Evolutionary conservation across 2,329 filamentous ascomycete genomes (phyloP).

Genomic region (Stachybotrys chartarum): DNA sequence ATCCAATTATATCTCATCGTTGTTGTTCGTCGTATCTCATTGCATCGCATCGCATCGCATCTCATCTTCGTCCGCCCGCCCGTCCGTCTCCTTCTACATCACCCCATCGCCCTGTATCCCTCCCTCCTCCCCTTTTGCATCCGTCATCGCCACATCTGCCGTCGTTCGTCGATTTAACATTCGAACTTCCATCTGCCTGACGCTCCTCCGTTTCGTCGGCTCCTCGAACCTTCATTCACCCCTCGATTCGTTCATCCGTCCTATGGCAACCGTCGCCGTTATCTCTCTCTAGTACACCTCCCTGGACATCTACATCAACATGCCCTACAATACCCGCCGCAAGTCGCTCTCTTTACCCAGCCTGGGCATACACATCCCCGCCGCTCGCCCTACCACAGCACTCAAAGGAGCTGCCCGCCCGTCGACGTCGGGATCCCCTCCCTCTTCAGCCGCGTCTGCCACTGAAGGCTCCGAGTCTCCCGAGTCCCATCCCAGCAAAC

Average conservation of each 20-base stretch:
- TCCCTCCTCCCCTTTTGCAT: constrained; percentile 5
- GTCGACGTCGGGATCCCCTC: constrained; percentile 15
- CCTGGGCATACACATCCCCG: constrained; percentile 81
- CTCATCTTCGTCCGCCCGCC: too few relatives aligned
- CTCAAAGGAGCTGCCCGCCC: constrained; percentile 26
- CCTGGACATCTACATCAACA: constrained; percentile 24
- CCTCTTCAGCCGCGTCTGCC: constrained; percentile 19
- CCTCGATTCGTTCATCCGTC: constrained; percentile 1
- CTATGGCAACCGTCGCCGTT: constrained; percentile 1
- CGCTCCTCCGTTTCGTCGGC: too few relatives aligned
- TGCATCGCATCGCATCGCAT: not conserved
- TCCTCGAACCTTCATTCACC: not conserved
- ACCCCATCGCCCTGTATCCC: not conserved
- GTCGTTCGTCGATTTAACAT: not conserved
- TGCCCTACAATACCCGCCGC: constrained; percentile 95
- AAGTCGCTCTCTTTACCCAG: constrained; percentile 92
- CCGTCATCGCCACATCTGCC: not conserved
- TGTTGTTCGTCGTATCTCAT: not conserved
- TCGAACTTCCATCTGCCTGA: too few relatives aligned
- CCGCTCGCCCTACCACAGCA: constrained; percentile 46
- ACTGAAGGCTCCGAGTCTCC: constrained; percentile 20
- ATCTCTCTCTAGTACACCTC: not conserved
- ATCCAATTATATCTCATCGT: not conserved
- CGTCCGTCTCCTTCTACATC: not conserved
- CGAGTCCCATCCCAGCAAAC: constrained; percentile 48